phyloP scores from a whole-genome alignment of 1,139 yeast species.

The Yamadazyma atmosphaerica region DNA sequence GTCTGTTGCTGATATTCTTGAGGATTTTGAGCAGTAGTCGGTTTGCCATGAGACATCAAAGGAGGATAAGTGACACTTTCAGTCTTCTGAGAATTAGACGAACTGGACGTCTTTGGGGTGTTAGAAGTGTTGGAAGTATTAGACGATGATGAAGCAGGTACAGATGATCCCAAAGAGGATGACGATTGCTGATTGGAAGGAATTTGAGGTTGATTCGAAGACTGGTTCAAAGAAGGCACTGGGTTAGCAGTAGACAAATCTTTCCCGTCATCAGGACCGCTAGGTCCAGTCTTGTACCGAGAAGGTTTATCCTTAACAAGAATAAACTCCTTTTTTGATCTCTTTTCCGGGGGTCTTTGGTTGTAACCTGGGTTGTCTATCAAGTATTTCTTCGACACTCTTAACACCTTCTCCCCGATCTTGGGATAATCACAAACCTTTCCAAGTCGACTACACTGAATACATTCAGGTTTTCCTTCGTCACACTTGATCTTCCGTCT shows the following conservation, averaged over 20 bases:
- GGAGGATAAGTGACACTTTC: too few relatives aligned
- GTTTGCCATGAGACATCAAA: not conserved
- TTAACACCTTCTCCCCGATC: slow-evolving; percentile 32
- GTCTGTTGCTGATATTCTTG: not conserved
- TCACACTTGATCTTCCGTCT: slow-evolving; percentile 53
- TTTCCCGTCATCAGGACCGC: not conserved
- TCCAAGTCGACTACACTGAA: slow-evolving; percentile 39
- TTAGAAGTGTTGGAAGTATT: too few relatives aligned
- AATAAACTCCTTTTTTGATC: slow-evolving; percentile 1
- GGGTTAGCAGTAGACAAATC: not conserved
- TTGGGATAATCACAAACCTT: slow-evolving; percentile 37
- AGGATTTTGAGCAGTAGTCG: not conserved
- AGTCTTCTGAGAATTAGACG: too few relatives aligned
- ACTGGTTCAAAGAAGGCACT: not conserved
- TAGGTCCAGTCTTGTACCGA: not conserved
- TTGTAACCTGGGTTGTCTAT: slow-evolving; percentile 8
- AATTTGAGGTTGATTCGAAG: not conserved
- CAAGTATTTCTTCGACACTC: slow-evolving; percentile 24
- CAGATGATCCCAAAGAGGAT: not conserved
- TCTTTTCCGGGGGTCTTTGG: slow-evolving; percentile 2
- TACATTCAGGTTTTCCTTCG: slow-evolving; percentile 58
- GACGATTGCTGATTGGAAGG: not conserved
- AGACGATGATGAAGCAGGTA: too few relatives aligned
- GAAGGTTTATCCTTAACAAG: not conserved
- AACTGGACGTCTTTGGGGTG: too few relatives aligned